Evolutionary conservation across 2,329 filamentous ascomycete species (phyloP).

Genomic region (Raffaelea arxii): DNA sequence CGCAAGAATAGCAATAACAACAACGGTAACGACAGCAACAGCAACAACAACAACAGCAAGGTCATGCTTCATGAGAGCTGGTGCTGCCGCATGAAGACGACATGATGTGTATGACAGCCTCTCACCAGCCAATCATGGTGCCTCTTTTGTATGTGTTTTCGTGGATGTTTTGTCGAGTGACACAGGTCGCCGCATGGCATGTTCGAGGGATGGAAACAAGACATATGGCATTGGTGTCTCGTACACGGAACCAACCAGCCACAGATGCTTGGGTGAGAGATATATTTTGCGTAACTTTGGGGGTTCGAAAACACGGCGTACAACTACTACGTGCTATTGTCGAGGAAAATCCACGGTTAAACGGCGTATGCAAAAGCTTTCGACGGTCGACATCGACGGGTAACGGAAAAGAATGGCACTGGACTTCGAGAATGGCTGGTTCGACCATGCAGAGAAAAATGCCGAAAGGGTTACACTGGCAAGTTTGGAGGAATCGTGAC

Average conservation of each 20-base stretch:
- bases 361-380: slow-evolving; percentile 46
- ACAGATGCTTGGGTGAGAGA: slow-evolving; percentile 40
- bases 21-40: too few relatives aligned
- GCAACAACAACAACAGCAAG: slow-evolving; percentile 23
- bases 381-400: slow-evolving; percentile 21
- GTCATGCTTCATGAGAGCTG: slow-evolving; percentile 27
- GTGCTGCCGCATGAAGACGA: slow-evolving; percentile 31
- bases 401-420: too few relatives aligned
- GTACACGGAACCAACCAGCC: slow-evolving; percentile 38
- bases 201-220: slow-evolving; percentile 39
- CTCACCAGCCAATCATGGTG: too few relatives aligned
- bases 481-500: slow-evolving; percentile 16
- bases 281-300: slow-evolving; percentile 44
- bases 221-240: slow-evolving; percentile 38
- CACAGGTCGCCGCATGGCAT: slow-evolving; percentile 37
- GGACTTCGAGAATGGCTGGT: too few relatives aligned
- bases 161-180: slow-evolving; percentile 26
- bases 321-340: slow-evolving; percentile 47
- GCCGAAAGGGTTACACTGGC: too few relatives aligned
- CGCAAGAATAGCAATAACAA: too few relatives aligned
- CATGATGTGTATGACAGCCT: slow-evolving; percentile 29
- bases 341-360: slow-evolving; percentile 41
- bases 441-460: too few relatives aligned
- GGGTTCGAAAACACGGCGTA: slow-evolving; percentile 26
- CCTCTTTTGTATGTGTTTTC: too few relatives aligned